Evolutionary conservation across 768 basidiomycete genomes (phyloP).

Genomic region (Lentinula edodes): DNA sequence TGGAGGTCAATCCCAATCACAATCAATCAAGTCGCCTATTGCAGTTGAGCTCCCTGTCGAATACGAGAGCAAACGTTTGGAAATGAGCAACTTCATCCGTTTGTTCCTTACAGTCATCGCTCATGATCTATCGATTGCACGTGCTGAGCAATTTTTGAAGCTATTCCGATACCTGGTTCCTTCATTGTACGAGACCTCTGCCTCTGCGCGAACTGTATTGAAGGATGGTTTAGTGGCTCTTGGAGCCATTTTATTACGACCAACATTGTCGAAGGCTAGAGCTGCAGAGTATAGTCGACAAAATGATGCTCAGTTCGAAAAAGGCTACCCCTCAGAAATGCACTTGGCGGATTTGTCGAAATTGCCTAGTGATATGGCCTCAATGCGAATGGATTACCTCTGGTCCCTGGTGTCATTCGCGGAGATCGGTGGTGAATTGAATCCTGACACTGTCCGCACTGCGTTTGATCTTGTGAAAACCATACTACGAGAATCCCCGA

Average conservation of each 20-base stretch:
- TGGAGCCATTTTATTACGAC: slow-evolving; percentile 46
- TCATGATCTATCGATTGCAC: slow-evolving; percentile 59
- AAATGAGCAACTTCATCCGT: slow-evolving; percentile 60
- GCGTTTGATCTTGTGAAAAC: slow-evolving; percentile 50
- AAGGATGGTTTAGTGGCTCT: slow-evolving; percentile 68
- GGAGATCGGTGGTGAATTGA: slow-evolving; percentile 43
- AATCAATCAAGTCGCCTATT: slow-evolving; percentile 34
- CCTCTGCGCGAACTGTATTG: slow-evolving; percentile 47
- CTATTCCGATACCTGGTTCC: slow-evolving; percentile 54
- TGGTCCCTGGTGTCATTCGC: slow-evolving; percentile 45
- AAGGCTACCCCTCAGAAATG: slow-evolving; percentile 21
- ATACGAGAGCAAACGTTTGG: slow-evolving; percentile 51
- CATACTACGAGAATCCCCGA: slow-evolving; percentile 49
- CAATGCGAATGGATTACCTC: slow-evolving; percentile 65
- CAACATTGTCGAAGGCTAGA: slow-evolving; percentile 36
- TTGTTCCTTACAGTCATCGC: slow-evolving; percentile 78
- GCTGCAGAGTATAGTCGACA: slow-evolving; percentile 27
- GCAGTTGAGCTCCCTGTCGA: slow-evolving; percentile 50
- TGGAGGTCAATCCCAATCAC: slow-evolving; percentile 4
- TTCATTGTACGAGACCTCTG: slow-evolving; percentile 51
- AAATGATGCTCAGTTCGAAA: slow-evolving; percentile 10
- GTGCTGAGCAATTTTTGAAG: slow-evolving; percentile 66
- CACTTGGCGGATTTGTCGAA: slow-evolving; percentile 37
- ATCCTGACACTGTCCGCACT: slow-evolving; percentile 34
- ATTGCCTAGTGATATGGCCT: slow-evolving; percentile 44